Base-by-base conservation (phyloP, 495 filamentous ascomycete genomes). In the Trichoderma asperelloides region DNA sequence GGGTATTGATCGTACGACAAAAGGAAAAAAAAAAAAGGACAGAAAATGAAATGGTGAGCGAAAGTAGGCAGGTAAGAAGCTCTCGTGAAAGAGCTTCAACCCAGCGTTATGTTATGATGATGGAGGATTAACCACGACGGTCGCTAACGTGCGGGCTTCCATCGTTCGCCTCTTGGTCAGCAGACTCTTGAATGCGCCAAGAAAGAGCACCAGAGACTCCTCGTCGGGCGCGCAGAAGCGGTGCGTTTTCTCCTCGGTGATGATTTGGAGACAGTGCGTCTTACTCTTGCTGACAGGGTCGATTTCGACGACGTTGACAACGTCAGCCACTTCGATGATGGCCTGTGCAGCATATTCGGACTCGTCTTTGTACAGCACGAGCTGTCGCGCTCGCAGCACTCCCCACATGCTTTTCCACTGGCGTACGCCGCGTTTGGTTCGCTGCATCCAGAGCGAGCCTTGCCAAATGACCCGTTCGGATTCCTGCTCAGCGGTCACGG, bases 381-480 rank as follows among this genome's bases (percentile, higher is more conserved):
- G 77, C 65, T 91, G 91, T 68, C 90, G 89, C 0, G 92, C 88
- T 41, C 93, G 90, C n/a, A 98, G 79, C 0, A 98, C 95, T 0
- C 89, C 88, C 95, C 95, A 98, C 40, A 91, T 82, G 69, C 91
- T 89, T 80, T 96, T 97, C 95, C 95, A 98, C 72, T 95, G 91
- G 41, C 89, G 87, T 47, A 98, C 88, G 7, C 91, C 91, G n/a
- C 89, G 83, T 71, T 93, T 93, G 68, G 88, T 89, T 68, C 91
- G 92, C 30, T 96, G 84, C 68, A 91, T 88, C 75, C 91, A 89
- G 47, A 97, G 85, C 79, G 92, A 94, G 23, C 94, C 92, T 74
- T 97, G 92, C 85, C 91, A 96, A 55, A 97, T 85, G 23, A 98
- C 89, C 40, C 93, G 84, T 72, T 92, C 86, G 40, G 84, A 81